Conservation (phyloP, 2,329 filamentous ascomycete genomes). For the Sordariomycetes sp. region DNA sequence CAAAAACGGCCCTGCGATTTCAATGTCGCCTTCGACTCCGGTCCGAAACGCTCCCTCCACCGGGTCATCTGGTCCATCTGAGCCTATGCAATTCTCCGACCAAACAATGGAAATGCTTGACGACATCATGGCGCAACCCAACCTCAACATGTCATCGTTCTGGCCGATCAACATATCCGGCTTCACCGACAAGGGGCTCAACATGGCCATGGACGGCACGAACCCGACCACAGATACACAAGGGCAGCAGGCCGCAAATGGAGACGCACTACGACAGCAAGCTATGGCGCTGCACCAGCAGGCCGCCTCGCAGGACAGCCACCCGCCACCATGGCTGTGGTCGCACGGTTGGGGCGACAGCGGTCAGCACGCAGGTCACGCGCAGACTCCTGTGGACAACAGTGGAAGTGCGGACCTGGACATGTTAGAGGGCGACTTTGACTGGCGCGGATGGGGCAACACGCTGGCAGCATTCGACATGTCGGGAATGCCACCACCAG, state of each 20-base stretch:
- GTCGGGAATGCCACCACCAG: conserved; percentile 2
- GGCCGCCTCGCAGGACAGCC: conserved; percentile 17
- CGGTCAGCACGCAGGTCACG: not conserved
- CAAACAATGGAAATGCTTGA: conserved; percentile 24
- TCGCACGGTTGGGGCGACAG: conserved; percentile 17
- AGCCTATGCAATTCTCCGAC: conserved; percentile 18
- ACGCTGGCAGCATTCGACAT: conserved; percentile 9
- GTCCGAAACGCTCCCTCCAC: no score
- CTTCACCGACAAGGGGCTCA: not conserved
- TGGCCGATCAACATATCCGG: conserved; percentile 15
- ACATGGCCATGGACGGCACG: not conserved
- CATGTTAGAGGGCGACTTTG: conserved; percentile 31
- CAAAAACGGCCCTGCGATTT: not conserved
- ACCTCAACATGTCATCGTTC: conserved; percentile 24
- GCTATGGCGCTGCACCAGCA: conserved; percentile 12
- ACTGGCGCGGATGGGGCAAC: conserved; percentile 40
- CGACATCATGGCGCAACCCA: conserved; percentile 25
- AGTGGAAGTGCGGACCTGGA: conserved; percentile 16
- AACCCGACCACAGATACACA: not conserved
- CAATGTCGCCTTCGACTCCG: no score
- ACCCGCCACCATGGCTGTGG: conserved; percentile 33
- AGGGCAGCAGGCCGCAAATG: not conserved
- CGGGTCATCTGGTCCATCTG: no score
- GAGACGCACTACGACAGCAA: conserved; percentile 7
- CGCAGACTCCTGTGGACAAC: not conserved